These are phyloP conservation scores for Malus hybrid DNA, from an alignment of 331 rosid genomes.

Conservation along the genomic window DNA sequence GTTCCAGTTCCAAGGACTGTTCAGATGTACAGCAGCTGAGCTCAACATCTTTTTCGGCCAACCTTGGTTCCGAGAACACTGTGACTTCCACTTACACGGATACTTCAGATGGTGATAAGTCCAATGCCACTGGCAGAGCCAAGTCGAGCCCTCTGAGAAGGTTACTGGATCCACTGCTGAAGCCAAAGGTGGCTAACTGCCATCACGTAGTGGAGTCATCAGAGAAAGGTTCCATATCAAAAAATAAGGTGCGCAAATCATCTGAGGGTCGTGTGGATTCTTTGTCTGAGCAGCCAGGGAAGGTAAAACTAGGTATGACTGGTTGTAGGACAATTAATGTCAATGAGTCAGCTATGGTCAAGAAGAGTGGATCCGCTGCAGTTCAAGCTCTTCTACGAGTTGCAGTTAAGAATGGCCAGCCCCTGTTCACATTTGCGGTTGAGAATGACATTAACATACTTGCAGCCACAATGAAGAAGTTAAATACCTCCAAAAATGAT, in stretches of 20 bases:
- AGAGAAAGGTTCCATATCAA: conserved; percentile 32
- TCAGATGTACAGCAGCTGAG: conserved; percentile 31
- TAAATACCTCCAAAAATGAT: conserved; percentile 40
- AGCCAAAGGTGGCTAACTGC: conserved; percentile 52
- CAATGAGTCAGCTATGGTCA: conserved; percentile 34
- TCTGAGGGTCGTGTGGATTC: conserved; percentile 21
- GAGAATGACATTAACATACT: conserved; percentile 63
- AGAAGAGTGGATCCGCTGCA: conserved; percentile 39
- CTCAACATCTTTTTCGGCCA: conserved; percentile 23
- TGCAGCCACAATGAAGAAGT: conserved; percentile 76
- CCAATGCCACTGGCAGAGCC: conserved; percentile 34
- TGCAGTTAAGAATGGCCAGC: conserved; percentile 70
- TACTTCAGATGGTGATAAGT: conserved; percentile 41
- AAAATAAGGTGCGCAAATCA: conserved; percentile 33
- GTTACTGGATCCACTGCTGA: conserved; percentile 75
- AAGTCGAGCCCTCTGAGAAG: conserved; percentile 91
- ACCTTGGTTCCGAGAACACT: conserved; percentile 27
- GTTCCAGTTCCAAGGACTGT: conserved; percentile 46
- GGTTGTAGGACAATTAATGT: conserved; percentile 42
- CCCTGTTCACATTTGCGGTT: conserved; percentile 82
- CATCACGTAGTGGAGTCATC: conserved; percentile 32
- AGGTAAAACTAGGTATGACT: conserved; percentile 41
- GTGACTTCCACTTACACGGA: conserved; percentile 33
- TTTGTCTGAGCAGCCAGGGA: conserved; percentile 32
- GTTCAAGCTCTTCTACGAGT: conserved; percentile 76